Base-by-base conservation (phyloP, 75 land plant species). In the Sequoiadendron giganteum region DNA sequence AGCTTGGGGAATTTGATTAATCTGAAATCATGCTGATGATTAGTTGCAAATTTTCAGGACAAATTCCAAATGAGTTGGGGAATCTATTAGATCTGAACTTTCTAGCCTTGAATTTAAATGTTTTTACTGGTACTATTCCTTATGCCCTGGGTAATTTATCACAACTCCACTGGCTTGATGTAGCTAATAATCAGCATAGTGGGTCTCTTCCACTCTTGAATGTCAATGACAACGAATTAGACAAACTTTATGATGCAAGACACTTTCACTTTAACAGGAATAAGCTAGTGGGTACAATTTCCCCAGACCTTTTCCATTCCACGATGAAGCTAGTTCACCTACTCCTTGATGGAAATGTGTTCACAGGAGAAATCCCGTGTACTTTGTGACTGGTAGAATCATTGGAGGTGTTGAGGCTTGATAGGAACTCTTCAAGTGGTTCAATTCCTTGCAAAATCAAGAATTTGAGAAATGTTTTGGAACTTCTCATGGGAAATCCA, bases 201-300 rank as follows among this genome's bases (percentile, higher is more conserved):
- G 96, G 95, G 83, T 30, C 88, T 0, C 88, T 95, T 39, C 96
- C 96, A 28, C 89, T 92, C 58, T 95, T 95, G 28, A 85, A 86
- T 88, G 88, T 85, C 18, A 80, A 19, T 15, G 48, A 61, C 0
- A 81, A 88, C 54, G 96, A 95, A 58, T 92, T 95, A 13, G 95
- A 95, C 36, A 88, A 68, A 87, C 93, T 95, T 3, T 39, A 58
- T 36, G 25, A 83, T 40, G 83, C 94, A 13, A 88, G 87, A 80
- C 96, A 95, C 76, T 95, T 95, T 43, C 96, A 95, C 89, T 90
- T 93, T 38, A 92, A 91, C 79, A 89, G 87, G 34, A 95, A 95
- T 83, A 84, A 87, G 86, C 91, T 93, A 15, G 86, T 90, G 32
- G 96, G 96, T 42, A 40, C 42, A 14, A 89, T 95, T 48, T 92